A percentile compares a stretch with the other conserved stretches of the same genome.
Conservation (phyloP, 1,139 yeast species). For the Debaryomyces fabryi region DNA sequence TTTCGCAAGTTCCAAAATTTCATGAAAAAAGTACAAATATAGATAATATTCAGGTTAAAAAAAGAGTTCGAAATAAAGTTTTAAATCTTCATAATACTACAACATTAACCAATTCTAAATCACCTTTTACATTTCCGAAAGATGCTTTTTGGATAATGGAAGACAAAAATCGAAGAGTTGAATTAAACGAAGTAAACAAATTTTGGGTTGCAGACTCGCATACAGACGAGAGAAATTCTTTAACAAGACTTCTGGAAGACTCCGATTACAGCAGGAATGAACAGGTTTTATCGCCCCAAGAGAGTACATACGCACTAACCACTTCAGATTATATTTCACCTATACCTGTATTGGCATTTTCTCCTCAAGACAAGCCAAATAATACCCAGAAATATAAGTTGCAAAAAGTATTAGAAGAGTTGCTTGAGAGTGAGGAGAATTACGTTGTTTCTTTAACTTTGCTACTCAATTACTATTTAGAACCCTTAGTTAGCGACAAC, state of each 20-base stretch:
- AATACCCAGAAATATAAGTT: slow-evolving; percentile 25
- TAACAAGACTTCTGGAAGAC: neutral
- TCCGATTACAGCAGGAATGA: neutral
- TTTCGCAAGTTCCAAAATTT: slow-evolving; percentile 2
- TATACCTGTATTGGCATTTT: slow-evolving; percentile 20
- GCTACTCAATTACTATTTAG: slow-evolving; percentile 40
- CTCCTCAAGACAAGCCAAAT: slow-evolving; percentile 16
- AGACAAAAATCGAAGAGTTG: neutral
- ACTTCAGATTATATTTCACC: slow-evolving; percentile 27
- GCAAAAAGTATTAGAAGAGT: slow-evolving; percentile 45
- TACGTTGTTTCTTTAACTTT: slow-evolving; percentile 47
- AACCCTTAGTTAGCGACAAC: slow-evolving; percentile 28
- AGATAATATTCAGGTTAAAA: neutral
- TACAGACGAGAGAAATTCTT: neutral
- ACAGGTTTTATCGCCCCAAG: neutral
- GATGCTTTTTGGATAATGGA: neutral
- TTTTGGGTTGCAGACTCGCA: neutral
- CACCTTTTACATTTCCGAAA: neutral
- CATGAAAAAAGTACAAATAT: neutral
- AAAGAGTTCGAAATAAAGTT: neutral
- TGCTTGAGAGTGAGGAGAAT: slow-evolving; percentile 48
- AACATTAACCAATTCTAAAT: neutral
- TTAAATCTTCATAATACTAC: neutral
- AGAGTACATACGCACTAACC: slow-evolving; percentile 6
- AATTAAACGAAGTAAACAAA: neutral